These are phyloP conservation scores for Eucalyptus rudis DNA, from an alignment of 345 rosid genomes.

Conservation along the genomic window DNA sequence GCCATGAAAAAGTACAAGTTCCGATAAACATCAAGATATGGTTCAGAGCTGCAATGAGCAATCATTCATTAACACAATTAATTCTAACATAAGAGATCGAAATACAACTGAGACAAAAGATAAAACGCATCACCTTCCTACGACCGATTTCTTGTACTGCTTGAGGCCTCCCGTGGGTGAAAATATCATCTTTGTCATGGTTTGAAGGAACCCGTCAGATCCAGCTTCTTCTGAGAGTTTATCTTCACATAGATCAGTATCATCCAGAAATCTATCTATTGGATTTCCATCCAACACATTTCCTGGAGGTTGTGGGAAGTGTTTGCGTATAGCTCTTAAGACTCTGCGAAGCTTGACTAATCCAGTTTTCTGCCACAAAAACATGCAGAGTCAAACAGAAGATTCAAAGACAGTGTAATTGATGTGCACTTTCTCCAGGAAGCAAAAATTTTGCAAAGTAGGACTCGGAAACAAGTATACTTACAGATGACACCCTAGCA, in stretches of 20 bases:
- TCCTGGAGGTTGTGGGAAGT: slow-evolving; percentile 89
- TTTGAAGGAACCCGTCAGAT: slow-evolving; percentile 71
- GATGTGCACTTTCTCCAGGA: background rate
- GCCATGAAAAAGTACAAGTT: slow-evolving; percentile 80
- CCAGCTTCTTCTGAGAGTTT: slow-evolving; percentile 79
- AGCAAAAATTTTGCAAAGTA: background rate
- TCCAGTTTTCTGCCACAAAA: slow-evolving; percentile 68
- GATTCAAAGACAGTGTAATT: background rate
- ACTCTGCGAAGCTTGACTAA: slow-evolving; percentile 93
- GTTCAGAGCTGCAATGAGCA: slow-evolving; percentile 61
- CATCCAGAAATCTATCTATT: slow-evolving; percentile 81
- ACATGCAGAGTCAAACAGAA: slow-evolving; percentile 2
- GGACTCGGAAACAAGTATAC: slow-evolving; percentile 8
- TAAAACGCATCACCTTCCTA: slow-evolving; percentile 33
- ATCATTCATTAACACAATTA: slow-evolving; percentile 1
- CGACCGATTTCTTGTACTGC: slow-evolving; percentile 46
- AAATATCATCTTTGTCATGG: slow-evolving; percentile 48
- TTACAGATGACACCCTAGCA: slow-evolving; percentile 88
- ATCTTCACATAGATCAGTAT: slow-evolving; percentile 76
- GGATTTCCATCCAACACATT: slow-evolving; percentile 66
- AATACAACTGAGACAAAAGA: background rate
- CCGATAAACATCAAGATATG: slow-evolving; percentile 72
- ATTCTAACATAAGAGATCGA: background rate
- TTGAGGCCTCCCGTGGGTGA: slow-evolving; percentile 41
- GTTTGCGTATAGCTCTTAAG: slow-evolving; percentile 87